Evolutionary conservation across 352 stramenopile species (phyloP).

Genomic region (Globisporangium takayamanum): DNA sequence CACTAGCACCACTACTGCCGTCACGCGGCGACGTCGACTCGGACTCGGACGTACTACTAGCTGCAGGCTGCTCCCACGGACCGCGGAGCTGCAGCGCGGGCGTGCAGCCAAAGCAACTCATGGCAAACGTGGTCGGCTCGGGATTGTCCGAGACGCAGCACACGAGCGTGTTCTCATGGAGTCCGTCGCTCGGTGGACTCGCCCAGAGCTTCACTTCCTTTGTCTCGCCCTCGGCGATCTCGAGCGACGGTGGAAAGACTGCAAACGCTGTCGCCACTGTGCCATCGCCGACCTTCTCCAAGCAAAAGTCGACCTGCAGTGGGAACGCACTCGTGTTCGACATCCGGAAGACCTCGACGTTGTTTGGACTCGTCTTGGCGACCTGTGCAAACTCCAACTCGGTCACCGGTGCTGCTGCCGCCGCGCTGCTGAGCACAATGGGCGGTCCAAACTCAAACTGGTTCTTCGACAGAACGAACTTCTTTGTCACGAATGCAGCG

Average conservation of each 20-base stretch:
- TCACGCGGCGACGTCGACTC: constrained; percentile 12
- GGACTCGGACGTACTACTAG: constrained; percentile 40
- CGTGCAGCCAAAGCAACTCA: constrained; percentile 85
- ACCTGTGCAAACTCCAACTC: constrained; percentile 45
- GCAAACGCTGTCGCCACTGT: constrained; percentile 35
- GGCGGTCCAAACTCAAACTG: constrained; percentile 93
- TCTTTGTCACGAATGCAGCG: constrained; percentile 73
- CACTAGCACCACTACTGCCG: not conserved
- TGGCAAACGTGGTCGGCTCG: constrained; percentile 73
- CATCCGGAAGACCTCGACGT: constrained; percentile 89
- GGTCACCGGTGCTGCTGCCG: constrained; percentile 17
- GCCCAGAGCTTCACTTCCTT: constrained; percentile 90
- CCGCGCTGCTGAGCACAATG: constrained; percentile 32
- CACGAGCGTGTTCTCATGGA: constrained; percentile 79
- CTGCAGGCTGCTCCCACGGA: constrained; percentile 76
- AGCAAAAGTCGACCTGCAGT: constrained; percentile 53
- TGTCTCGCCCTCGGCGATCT: constrained; percentile 88
- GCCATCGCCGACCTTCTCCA: constrained; percentile 18
- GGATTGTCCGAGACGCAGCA: constrained; percentile 90
- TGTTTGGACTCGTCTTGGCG: constrained; percentile 50
- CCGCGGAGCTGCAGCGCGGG: constrained; percentile 73
- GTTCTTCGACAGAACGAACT: constrained; percentile 87
- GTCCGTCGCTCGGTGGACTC: constrained; percentile 54
- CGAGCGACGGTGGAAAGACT: constrained; percentile 60
- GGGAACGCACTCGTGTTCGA: constrained; percentile 85